Percentiles rank a stretch among this genome's conserved stretches.
These are phyloP conservation scores for Purpureocillium takamizusanense DNA, from an alignment of 2,329 filamentous ascomycete genomes.

Conservation along the genomic window DNA sequence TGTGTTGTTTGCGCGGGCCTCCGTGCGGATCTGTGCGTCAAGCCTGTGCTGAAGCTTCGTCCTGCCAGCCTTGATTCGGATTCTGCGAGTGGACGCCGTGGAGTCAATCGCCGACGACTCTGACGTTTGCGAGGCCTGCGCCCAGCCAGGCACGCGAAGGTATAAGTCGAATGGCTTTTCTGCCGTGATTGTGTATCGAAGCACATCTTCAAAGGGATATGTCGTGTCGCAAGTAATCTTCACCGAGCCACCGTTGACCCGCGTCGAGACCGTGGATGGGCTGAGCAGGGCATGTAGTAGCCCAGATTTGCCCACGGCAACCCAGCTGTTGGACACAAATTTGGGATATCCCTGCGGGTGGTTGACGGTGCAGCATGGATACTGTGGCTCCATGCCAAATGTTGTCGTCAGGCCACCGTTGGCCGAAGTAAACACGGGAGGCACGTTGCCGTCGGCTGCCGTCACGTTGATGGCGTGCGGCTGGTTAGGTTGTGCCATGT, in stretches of 20 bases:
- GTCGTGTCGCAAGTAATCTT: conserved; percentile 35
- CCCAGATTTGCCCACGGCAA: conserved; percentile 28
- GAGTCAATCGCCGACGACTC: conserved; percentile 8
- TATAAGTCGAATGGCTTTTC: conserved; percentile 16
- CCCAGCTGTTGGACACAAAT: conserved; percentile 39
- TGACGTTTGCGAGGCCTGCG: conserved; percentile 10
- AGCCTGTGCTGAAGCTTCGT: conserved; percentile 11
- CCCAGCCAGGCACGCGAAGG: conserved; percentile 19
- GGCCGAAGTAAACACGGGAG: conserved; percentile 35
- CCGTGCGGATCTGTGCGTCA: conserved; percentile 9
- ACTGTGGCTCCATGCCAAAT: conserved; percentile 41
- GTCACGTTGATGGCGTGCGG: conserved; percentile 36
- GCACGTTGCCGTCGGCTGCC: conserved; percentile 9
- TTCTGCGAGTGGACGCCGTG: conserved; percentile 12
- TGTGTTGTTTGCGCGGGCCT: conserved; percentile 20
- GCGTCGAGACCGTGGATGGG: conserved; percentile 31
- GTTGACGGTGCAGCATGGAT: conserved; percentile 49
- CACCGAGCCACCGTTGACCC: conserved; percentile 21
- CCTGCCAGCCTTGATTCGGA: conserved; percentile 10
- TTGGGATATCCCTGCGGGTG: conserved; percentile 49
- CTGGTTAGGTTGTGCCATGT: conserved; percentile 44
- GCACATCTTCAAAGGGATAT: conserved; percentile 29
- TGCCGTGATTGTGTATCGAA: conserved; percentile 18
- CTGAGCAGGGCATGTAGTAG: conserved; percentile 41
- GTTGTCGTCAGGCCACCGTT: conserved; percentile 28